Percentiles rank a stretch among this genome's conserved stretches.
phyloP scores from a whole-genome alignment of 148 eudicot genomes.

The Fallopia convolvulus region DNA sequence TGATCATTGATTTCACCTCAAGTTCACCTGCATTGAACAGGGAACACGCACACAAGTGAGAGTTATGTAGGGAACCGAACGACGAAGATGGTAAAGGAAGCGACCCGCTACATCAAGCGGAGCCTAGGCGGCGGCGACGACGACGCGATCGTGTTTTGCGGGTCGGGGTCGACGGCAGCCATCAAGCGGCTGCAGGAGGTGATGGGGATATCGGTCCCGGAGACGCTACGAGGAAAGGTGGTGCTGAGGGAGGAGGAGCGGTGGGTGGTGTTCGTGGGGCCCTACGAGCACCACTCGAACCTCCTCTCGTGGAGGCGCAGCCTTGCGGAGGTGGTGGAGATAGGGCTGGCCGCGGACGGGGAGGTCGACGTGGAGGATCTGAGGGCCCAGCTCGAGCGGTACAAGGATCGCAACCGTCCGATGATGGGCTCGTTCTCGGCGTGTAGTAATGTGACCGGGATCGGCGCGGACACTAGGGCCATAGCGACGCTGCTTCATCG shows the following conservation, averaged over 20 bases:
- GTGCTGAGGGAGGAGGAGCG: slow-evolving; percentile 30
- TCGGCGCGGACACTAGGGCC: slow-evolving; percentile 31
- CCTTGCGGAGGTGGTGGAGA: slow-evolving; percentile 63
- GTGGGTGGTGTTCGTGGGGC: slow-evolving; percentile 75
- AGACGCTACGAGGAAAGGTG: slow-evolving; percentile 30
- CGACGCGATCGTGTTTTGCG: slow-evolving; percentile 49
- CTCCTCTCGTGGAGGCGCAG: slow-evolving; percentile 67
- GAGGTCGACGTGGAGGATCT: slow-evolving; percentile 38
- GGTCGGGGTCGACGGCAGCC: slow-evolving; percentile 62
- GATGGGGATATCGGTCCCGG: slow-evolving; percentile 41
- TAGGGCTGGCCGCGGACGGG: slow-evolving; percentile 30
- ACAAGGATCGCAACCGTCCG: slow-evolving; percentile 28
- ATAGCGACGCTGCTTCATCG: slow-evolving; percentile 30
- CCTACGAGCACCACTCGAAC: slow-evolving; percentile 74
- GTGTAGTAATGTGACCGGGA: slow-evolving; percentile 75
- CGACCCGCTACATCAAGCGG: slow-evolving; percentile 36
- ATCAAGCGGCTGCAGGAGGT: slow-evolving; percentile 66
- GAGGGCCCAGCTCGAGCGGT: slow-evolving; percentile 21
- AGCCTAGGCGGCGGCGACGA: slow-evolving; percentile 45
- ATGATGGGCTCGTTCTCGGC: slow-evolving; percentile 73
- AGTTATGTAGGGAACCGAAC: slow-evolving; percentile 51
- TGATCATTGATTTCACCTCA: too few relatives aligned
- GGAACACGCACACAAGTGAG: slow-evolving; percentile 59
- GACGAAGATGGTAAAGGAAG: slow-evolving; percentile 41
- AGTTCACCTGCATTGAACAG: slow-evolving; percentile 12